phyloP scores from a whole-genome alignment of 371 early-diverging fungal genomes.

The Mucor circinelloides region DNA sequence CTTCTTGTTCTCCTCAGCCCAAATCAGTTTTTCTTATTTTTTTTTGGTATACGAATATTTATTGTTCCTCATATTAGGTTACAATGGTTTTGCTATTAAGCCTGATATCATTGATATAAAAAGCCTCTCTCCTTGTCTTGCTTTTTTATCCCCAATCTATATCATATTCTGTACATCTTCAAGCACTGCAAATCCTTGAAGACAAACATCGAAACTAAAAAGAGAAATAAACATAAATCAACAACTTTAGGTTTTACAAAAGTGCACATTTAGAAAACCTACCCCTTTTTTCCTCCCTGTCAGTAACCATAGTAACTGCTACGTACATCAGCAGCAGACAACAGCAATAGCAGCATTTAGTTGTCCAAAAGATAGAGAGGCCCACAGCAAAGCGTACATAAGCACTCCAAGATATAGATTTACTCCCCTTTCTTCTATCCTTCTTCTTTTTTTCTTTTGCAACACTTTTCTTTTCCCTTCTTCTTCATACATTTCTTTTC shows the following conservation, averaged over 20 bases:
- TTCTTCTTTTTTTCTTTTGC: background rate
- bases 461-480: background rate
- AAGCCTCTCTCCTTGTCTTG: background rate
- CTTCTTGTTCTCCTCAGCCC: background rate
- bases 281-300: constrained; percentile 5
- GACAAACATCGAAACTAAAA: background rate
- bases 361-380: background rate
- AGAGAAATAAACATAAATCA: background rate
- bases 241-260: background rate
- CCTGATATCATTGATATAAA: background rate
- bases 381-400: background rate
- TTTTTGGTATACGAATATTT: background rate
- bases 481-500: background rate
- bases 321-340: background rate
- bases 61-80: background rate
- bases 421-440: background rate
- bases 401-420: background rate
- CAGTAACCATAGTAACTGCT: background rate
- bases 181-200: background rate
- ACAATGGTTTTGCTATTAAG: background rate
- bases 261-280: background rate
- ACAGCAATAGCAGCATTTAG: background rate
- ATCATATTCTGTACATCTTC: background rate
- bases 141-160: background rate
- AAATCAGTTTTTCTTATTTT: background rate